These are phyloP conservation scores for Rosa rugosa DNA, from an alignment of 306 rosid species.

Conservation along the genomic window DNA sequence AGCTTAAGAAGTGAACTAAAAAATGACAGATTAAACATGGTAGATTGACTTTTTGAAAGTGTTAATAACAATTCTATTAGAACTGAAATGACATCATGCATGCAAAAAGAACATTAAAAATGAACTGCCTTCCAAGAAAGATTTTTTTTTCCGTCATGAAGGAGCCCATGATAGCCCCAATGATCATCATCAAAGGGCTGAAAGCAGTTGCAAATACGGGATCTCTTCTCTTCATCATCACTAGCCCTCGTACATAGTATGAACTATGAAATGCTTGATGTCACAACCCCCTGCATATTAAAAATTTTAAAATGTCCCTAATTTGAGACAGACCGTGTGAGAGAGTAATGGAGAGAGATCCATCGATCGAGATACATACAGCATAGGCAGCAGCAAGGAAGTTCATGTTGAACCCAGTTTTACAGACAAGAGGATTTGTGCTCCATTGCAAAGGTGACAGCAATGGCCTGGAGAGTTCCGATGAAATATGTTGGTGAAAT, in stretches of 20 bases:
- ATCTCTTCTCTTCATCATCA: constrained; percentile 62
- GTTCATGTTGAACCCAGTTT: constrained; percentile 80
- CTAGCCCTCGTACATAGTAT: constrained; percentile 73
- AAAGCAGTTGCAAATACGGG: constrained; percentile 94
- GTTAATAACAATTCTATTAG: no score
- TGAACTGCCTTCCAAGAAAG: constrained; percentile 72
- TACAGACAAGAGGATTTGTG: constrained; percentile 62
- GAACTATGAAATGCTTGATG: constrained; percentile 63
- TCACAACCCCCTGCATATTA: constrained; percentile 57
- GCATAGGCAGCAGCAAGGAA: constrained; percentile 87
- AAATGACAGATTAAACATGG: no score
- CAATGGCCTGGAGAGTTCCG: constrained; percentile 71
- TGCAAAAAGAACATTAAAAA: no score
- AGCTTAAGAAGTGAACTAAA: not conserved
- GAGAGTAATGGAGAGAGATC: constrained; percentile 26
- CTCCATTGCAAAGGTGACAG: constrained; percentile 64
- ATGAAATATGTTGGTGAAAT: no score
- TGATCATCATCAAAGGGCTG: constrained; percentile 90
- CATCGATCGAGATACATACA: constrained; percentile 36
- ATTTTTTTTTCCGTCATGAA: constrained; percentile 60
- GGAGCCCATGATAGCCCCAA: constrained; percentile 79
- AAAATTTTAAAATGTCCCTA: not conserved
- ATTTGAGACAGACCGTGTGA: not conserved
- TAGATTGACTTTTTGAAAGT: no score
- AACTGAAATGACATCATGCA: constrained; percentile 1